Conservation (phyloP, 768 basidiomycete genomes). For the Trametes meyenii region DNA sequence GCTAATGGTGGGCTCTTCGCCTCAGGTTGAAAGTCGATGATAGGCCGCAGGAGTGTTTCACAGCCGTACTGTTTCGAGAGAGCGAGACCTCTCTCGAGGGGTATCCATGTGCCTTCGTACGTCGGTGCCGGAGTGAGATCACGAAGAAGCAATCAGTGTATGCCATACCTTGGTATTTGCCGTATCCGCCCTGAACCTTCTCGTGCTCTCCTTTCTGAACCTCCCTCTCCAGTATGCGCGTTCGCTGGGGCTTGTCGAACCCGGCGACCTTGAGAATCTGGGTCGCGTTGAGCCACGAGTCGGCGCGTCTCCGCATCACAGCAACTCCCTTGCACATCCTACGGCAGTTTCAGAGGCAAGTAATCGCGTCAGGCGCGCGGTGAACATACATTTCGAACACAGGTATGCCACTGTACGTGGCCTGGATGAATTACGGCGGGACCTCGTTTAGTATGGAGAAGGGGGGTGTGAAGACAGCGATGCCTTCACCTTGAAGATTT, state of each 20-base stretch:
- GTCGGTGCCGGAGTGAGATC: neutral
- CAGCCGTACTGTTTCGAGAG: slow-evolving; percentile 94
- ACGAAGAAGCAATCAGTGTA: neutral
- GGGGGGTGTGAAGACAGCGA: neutral
- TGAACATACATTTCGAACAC: slow-evolving; percentile 85
- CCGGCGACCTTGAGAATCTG: slow-evolving; percentile 99
- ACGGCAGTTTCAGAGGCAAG: slow-evolving; percentile 24
- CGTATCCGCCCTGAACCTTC: slow-evolving; percentile 99
- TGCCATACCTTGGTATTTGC: slow-evolving; percentile 95
- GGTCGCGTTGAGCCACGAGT: slow-evolving; percentile 99
- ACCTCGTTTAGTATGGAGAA: slow-evolving; percentile 22
- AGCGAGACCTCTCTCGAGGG: slow-evolving; percentile 83
- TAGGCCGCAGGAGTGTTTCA: slow-evolving; percentile 81
- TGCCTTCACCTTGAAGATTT: slow-evolving; percentile 81
- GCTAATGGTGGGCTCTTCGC: slow-evolving; percentile 92
- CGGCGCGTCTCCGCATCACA: slow-evolving; percentile 94
- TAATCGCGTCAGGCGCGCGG: slow-evolving; percentile 22
- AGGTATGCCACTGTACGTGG: slow-evolving; percentile 91
- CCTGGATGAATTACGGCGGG: slow-evolving; percentile 46
- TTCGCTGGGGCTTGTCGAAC: slow-evolving; percentile 98
- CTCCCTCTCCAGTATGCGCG: slow-evolving; percentile 95
- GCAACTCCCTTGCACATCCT: slow-evolving; percentile 97
- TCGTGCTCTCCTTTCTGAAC: slow-evolving; percentile 99
- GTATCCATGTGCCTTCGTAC: slow-evolving; percentile 92
- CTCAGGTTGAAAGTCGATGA: slow-evolving; percentile 91